Evolutionary conservation across 2,329 filamentous ascomycete species (phyloP).

Genomic region (Ophioceras dolichostomum): DNA sequence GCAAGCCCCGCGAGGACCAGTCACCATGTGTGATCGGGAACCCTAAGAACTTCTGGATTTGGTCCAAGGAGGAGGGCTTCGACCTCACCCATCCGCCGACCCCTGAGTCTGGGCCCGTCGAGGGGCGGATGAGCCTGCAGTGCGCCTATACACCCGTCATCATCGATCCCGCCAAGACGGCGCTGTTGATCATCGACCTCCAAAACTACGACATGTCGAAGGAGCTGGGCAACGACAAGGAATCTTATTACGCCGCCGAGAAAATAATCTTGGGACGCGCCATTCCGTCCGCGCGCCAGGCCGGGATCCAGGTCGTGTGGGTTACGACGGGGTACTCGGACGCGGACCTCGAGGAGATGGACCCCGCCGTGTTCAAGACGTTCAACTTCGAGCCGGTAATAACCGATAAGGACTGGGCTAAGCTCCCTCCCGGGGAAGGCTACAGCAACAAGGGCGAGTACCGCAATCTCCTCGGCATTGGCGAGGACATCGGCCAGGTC

Average conservation of each 20-base stretch:
- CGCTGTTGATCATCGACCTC: neutral
- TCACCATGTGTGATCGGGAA: neutral
- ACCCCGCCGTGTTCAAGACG: neutral
- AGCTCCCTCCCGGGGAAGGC: neutral
- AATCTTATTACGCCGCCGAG: neutral
- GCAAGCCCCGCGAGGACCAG: neutral
- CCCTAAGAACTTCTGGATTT: neutral
- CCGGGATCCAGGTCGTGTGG: neutral
- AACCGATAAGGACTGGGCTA: neutral
- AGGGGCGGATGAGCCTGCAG: neutral
- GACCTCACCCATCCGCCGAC: neutral
- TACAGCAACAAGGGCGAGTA: neutral
- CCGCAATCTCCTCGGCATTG: neutral
- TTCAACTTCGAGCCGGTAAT: neutral
- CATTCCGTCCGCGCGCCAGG: neutral
- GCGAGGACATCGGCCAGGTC: neutral
- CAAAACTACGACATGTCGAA: neutral
- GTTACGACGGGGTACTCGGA: neutral
- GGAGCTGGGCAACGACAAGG: neutral
- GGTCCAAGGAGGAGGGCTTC: neutral
- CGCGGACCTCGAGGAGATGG: neutral
- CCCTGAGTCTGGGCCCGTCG: neutral
- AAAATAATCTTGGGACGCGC: neutral
- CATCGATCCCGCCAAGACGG: neutral
- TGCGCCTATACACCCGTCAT: neutral